Base-by-base conservation (phyloP, 257 asterid species). In the Nyctanthes arbortristis region DNA sequence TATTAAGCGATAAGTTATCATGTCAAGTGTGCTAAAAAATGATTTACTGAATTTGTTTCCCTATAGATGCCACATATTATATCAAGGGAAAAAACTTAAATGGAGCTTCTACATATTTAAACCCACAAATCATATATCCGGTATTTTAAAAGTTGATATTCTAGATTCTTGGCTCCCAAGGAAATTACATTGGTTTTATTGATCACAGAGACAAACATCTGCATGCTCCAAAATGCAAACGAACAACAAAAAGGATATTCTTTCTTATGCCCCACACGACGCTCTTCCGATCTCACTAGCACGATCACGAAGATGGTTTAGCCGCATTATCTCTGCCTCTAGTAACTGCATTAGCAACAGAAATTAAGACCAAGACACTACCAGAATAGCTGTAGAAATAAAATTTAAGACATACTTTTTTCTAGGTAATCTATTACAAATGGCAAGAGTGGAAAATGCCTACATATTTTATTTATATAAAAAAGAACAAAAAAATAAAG, bases 261-360 rank as follows among this genome's bases (percentile, higher is more conserved):
- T 60, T 79, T 84, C 79, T 77, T 68, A 57, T 66, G 80, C 68
- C 89, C 92, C 68, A 80, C n/a, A n/a, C n/a, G n/a, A n/a, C n/a
- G n/a, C n/a, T n/a, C n/a, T n/a, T n/a, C n/a, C n/a, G n/a, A 80
- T 84, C 84, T 86, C 89, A 30, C 83, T 81, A 45, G 92, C 87
- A 75, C 75, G 86, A 72, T 86, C 87, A 34, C 86, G 83, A 12
- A 84, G 81, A 77, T 81, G 82, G 78, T 80, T 84, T 59, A 86
- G 78, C 72, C 76, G 71, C 71, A 55, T 71, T 49, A 84, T 56
- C 77, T 86, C 92, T 47, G 80, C 77, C 70, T 79, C 83, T 80
- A 86, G 81, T 81, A 69, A 73, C 89, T 86, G 62, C 58, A 65
- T 63, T 47, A 40, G 20, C 65, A 52, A 52, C 14, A 24, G 59